Conservation (phyloP, 2,329 filamentous ascomycete species). For the Lachnellula cervina region DNA sequence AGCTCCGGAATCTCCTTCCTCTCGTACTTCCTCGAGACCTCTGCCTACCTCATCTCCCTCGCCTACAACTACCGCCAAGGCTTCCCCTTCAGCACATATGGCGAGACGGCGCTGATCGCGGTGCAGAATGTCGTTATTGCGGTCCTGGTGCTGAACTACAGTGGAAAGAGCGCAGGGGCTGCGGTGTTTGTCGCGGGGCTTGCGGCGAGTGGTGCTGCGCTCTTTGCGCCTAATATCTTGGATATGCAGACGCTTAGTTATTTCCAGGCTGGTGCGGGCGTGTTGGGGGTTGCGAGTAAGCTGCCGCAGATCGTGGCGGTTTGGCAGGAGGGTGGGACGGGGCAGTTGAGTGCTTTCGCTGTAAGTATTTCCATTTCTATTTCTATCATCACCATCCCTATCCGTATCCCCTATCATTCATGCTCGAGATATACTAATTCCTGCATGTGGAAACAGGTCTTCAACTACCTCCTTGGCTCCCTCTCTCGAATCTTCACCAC, state of each 20-base stretch:
- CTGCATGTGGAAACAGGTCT: constrained; percentile 57
- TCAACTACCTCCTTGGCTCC: constrained; percentile 94
- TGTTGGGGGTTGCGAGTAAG: constrained; percentile 83
- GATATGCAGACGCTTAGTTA: constrained; percentile 44
- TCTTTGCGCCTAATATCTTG: constrained; percentile 68
- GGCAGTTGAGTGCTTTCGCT: constrained; percentile 93
- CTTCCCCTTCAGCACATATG: constrained; percentile 95
- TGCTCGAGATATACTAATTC: too few species aligned
- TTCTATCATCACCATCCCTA: neutral
- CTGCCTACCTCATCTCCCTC: constrained; percentile 79
- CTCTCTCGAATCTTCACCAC: constrained; percentile 96
- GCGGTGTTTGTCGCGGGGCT: constrained; percentile 75
- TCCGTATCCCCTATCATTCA: neutral
- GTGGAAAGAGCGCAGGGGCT: constrained; percentile 58
- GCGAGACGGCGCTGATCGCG: constrained; percentile 88
- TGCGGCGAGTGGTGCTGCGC: constrained; percentile 60
- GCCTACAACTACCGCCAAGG: constrained; percentile 88
- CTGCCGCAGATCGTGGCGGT: constrained; percentile 88
- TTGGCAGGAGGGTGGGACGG: constrained; percentile 79
- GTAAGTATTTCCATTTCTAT: constrained; percentile 47
- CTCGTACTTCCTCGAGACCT: constrained; percentile 87
- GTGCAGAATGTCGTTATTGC: constrained; percentile 90
- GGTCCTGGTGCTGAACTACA: constrained; percentile 79
- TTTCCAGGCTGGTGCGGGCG: constrained; percentile 78
- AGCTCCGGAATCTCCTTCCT: constrained; percentile 82